Conservation (phyloP, 495 filamentous ascomycete species). For the Aspergillus asperescens region DNA sequence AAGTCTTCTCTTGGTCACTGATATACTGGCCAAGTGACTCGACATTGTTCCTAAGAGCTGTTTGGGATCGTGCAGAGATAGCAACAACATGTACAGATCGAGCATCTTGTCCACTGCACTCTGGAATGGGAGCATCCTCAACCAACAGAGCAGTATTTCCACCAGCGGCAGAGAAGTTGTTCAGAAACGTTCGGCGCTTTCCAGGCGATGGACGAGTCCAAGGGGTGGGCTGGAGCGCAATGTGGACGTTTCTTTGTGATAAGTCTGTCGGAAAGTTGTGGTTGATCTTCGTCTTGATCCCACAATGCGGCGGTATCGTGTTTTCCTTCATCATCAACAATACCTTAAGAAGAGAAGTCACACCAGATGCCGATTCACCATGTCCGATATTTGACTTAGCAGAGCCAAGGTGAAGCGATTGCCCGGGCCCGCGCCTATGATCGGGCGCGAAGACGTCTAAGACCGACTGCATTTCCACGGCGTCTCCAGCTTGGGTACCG, state of each 20-base stretch:
- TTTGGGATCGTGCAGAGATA: slow-evolving; percentile 50
- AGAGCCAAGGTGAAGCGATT: slow-evolving; percentile 75
- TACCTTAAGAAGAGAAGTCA: slow-evolving; percentile 77
- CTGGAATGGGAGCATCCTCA: slow-evolving; percentile 47
- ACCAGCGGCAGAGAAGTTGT: slow-evolving; percentile 62
- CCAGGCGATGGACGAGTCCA: slow-evolving; percentile 59
- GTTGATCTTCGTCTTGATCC: slow-evolving; percentile 82
- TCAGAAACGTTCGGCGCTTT: slow-evolving; percentile 59
- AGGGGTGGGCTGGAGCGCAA: slow-evolving; percentile 53
- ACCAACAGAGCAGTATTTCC: slow-evolving; percentile 51
- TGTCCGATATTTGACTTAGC: slow-evolving; percentile 89
- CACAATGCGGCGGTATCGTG: slow-evolving; percentile 76
- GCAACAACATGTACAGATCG: slow-evolving; percentile 46
- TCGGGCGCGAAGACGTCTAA: slow-evolving; percentile 74
- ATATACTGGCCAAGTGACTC: slow-evolving; percentile 47
- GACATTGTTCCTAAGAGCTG: slow-evolving; percentile 52
- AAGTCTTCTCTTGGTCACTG: slow-evolving; percentile 41
- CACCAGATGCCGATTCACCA: slow-evolving; percentile 81
- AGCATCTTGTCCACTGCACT: slow-evolving; percentile 45
- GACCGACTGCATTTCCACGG: slow-evolving; percentile 72
- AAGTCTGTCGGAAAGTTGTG: slow-evolving; percentile 75
- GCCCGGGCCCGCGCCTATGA: slow-evolving; percentile 57
- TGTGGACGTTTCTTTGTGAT: slow-evolving; percentile 68
- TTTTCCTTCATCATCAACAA: slow-evolving; percentile 83
- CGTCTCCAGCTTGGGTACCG: slow-evolving; percentile 78